Evolutionary conservation across 1,284 basidiomycete genomes (phyloP), one percentile per base, ranked within the genome.

Genomic region (Trichosporon asahii): DNA sequence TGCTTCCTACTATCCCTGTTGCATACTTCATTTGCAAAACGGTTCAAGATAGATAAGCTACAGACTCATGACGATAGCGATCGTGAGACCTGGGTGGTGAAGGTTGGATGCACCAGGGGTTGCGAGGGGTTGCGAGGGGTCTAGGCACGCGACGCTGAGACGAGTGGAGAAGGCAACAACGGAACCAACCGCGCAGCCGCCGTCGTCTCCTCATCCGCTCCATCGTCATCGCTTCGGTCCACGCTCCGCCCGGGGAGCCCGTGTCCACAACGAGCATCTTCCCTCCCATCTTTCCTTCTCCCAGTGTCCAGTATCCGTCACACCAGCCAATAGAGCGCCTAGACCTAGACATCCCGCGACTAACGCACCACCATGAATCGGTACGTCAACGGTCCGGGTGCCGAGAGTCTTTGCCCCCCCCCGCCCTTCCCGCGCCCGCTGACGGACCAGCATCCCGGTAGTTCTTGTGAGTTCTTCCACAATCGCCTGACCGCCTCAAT

Each of bases 401-500:
- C 15, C 40, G 40, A 44, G 40, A 44, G 18, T 44, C 5, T 44
- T 8, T 11, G n/a, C n/a, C n/a, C 18, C 25, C 4, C 29, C 29
- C 15, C 18, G 18, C 27, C 15, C 12, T 25, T 29, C 8, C 18
- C 3, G 23, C 57, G 27, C 27, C n/a, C 57, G 57, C 57, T 61
- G 29, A 61, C 57, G 57, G 29, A 6, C 15, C 21, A 61, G 57
- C 57, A 68, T 68, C 61, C 67, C 67, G 12, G 67, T 68, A 11
- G 44, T 68, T 60, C 67, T 68, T 21, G 67, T 68, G 61, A 44
- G 67, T 68, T 53, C 49, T 53, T 53, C 23, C 49, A 2, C 46
- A 49, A n/a, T 23, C 21, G 21, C 21, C 46, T 4, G 21, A n/a
- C 11, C 21, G 21, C 21, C 46, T 4, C 37, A 14, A n/a, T 44